Percentiles rank a stretch among this genome's conserved stretches.
These are phyloP conservation scores for Talaromyces pinophilus DNA, from an alignment of 2,329 filamentous ascomycete genomes.

Conservation along the genomic window DNA sequence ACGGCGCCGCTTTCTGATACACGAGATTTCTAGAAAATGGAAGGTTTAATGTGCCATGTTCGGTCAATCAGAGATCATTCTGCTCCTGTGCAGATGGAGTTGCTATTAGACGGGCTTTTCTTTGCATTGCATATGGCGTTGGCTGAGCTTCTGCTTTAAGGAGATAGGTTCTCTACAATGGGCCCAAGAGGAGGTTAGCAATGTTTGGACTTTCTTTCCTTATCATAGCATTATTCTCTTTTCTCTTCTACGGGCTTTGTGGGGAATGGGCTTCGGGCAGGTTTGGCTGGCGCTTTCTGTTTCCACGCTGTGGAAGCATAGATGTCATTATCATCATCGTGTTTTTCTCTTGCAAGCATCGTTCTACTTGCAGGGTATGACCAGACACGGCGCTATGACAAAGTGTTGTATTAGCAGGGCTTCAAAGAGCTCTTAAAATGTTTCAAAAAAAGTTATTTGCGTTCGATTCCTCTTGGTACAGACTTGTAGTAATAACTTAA, in stretches of 20 bases:
- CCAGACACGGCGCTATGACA: constrained; percentile 4
- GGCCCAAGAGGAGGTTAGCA: constrained; percentile 35
- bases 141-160: constrained; percentile 38
- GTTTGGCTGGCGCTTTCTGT: constrained; percentile 36
- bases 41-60: constrained; percentile 29
- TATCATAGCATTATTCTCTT: constrained; percentile 26
- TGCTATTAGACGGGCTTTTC: constrained; percentile 36
- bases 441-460: constrained; percentile 3
- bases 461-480: neutral
- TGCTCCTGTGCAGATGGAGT: constrained; percentile 26
- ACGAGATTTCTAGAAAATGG: constrained; percentile 19
- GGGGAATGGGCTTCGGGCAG: constrained; percentile 35
- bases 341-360: constrained; percentile 28
- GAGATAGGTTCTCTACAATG: constrained; percentile 36
- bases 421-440: constrained; percentile 7
- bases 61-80: constrained; percentile 28
- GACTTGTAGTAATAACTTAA: neutral
- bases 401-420: constrained; percentile 11
- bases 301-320: constrained; percentile 30
- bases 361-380: constrained; percentile 12
- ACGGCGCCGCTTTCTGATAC: constrained; percentile 11
- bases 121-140: constrained; percentile 49
- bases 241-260: constrained; percentile 38
- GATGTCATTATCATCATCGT: constrained; percentile 32
- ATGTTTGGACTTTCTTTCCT: constrained; percentile 28